Percentiles rank a stretch among this genome's conserved stretches.
Evolutionary conservation across 768 basidiomycete genomes (phyloP).

Genomic region (Boletus fagicola): DNA sequence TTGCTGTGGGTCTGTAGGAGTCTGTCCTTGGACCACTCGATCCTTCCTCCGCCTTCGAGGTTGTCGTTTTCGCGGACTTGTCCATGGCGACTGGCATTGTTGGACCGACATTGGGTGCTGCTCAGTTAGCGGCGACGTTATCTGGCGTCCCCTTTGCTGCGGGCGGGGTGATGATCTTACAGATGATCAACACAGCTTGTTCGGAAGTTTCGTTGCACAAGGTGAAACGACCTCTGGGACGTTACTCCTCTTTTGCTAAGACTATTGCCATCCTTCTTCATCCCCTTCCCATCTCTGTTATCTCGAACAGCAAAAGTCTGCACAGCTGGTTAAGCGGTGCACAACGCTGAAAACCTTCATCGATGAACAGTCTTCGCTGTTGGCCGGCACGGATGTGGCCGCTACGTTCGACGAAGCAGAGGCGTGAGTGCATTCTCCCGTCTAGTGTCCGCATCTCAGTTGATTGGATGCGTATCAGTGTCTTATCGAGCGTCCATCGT

Average conservation of each 20-base stretch:
- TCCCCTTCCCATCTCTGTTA: not conserved
- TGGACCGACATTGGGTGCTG: constrained; percentile 24
- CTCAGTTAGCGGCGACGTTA: constrained; percentile 44
- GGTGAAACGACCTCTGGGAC: constrained; percentile 31
- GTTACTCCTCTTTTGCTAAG: not conserved
- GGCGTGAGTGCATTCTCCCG: constrained; percentile 34
- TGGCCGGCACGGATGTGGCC: constrained; percentile 42
- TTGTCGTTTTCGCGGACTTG: not conserved
- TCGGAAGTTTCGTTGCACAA: constrained; percentile 48
- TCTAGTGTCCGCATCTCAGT: not conserved
- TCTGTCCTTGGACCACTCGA: too few species aligned
- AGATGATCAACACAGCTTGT: constrained; percentile 46
- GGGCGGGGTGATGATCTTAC: constrained; percentile 41
- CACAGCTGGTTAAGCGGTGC: constrained; percentile 44
- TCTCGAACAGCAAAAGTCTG: constrained; percentile 40
- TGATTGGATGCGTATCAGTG: constrained; percentile 28
- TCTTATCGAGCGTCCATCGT: constrained; percentile 39
- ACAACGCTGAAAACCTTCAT: constrained; percentile 38
- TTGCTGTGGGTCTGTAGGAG: not conserved
- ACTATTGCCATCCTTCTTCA: not conserved
- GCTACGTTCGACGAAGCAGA: constrained; percentile 43
- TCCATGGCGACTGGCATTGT: constrained; percentile 20
- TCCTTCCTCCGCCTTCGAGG: not conserved
- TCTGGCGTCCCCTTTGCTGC: constrained; percentile 48
- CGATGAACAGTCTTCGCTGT: constrained; percentile 37